Percentiles rank a stretch among this genome's conserved stretches.
These are phyloP conservation scores for Bauhinia variegata DNA, from an alignment of 306 rosid species.

Conservation along the genomic window DNA sequence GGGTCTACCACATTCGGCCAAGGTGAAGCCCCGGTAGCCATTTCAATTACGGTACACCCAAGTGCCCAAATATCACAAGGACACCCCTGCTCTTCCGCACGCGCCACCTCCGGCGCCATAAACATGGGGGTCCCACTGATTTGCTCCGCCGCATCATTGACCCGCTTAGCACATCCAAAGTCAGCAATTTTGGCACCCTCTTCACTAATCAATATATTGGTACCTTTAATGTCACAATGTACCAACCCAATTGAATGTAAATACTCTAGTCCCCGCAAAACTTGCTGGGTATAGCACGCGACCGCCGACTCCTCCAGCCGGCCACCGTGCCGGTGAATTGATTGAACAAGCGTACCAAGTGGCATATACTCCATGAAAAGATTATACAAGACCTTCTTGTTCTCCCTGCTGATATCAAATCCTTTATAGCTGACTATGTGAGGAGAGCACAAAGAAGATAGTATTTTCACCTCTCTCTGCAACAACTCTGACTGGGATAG, in stretches of 20 bases:
- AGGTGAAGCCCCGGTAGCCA: slow-evolving; percentile 64
- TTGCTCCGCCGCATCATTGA: neutral
- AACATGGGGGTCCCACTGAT: slow-evolving; percentile 82
- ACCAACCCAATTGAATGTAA: slow-evolving; percentile 70
- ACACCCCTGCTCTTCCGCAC: slow-evolving; percentile 75
- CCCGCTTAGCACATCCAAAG: slow-evolving; percentile 77
- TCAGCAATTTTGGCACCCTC: slow-evolving; percentile 77
- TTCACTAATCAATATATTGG: slow-evolving; percentile 64
- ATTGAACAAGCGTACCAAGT: slow-evolving; percentile 54
- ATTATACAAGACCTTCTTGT: slow-evolving; percentile 56
- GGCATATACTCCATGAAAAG: slow-evolving; percentile 77
- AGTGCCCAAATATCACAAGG: slow-evolving; percentile 87
- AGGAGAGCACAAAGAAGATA: slow-evolving; percentile 65
- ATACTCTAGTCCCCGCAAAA: slow-evolving; percentile 65
- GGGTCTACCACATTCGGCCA: slow-evolving; percentile 69
- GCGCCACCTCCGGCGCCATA: slow-evolving; percentile 92
- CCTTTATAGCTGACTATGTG: slow-evolving; percentile 65
- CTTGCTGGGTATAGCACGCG: slow-evolving; percentile 45
- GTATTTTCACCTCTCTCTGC: slow-evolving; percentile 60
- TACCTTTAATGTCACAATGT: slow-evolving; percentile 90
- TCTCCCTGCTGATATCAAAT: slow-evolving; percentile 60
- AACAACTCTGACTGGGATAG: slow-evolving; percentile 51
- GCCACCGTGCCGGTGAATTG: slow-evolving; percentile 44
- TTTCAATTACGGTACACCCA: slow-evolving; percentile 84
- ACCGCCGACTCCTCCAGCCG: slow-evolving; percentile 40